Evolutionary conservation across 2,329 filamentous ascomycete species (phyloP).

Genomic region (Pestalotiopsis sp.): DNA sequence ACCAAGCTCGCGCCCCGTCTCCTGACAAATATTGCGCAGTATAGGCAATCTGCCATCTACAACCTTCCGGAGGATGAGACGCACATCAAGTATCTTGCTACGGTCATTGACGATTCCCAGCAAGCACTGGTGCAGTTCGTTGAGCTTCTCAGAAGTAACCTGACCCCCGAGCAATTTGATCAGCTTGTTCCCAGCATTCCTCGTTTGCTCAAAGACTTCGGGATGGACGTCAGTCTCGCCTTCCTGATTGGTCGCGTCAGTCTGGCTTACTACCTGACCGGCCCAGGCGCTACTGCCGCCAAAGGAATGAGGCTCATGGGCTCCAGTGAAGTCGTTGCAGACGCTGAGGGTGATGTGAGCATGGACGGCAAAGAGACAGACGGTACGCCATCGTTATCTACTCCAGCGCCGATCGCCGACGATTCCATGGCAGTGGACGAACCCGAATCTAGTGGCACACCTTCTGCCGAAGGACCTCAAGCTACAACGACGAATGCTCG

Average conservation of each 20-base stretch:
- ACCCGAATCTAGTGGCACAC: constrained; percentile 25
- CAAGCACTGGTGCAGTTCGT: constrained; percentile 85
- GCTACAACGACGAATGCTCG: constrained; percentile 35
- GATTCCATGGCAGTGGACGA: constrained; percentile 35
- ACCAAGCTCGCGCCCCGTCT: constrained; percentile 79
- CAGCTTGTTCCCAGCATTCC: constrained; percentile 74
- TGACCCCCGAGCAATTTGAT: constrained; percentile 78
- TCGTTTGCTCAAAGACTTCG: constrained; percentile 75
- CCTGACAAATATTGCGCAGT: constrained; percentile 88
- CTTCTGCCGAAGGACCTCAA: constrained; percentile 23
- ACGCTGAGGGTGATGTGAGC: constrained; percentile 61
- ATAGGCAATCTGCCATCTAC: constrained; percentile 85
- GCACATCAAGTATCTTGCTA: constrained; percentile 86
- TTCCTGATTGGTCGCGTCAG: constrained; percentile 82
- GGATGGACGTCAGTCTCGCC: constrained; percentile 78
- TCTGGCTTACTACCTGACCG: constrained; percentile 67
- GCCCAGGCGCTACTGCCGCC: constrained; percentile 36
- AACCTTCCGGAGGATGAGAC: constrained; percentile 71
- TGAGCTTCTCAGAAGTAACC: constrained; percentile 81
- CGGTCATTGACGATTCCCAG: constrained; percentile 88
- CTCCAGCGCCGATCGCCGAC: constrained; percentile 23
- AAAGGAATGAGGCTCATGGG: constrained; percentile 30
- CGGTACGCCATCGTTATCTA: constrained; percentile 19
- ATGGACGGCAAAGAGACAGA: constrained; percentile 46
- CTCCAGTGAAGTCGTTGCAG: constrained; percentile 33